Evolutionary conservation across 768 basidiomycete species (phyloP), one percentile per base, ranked within the genome.

Genomic region (Solioccasus polychromus): DNA sequence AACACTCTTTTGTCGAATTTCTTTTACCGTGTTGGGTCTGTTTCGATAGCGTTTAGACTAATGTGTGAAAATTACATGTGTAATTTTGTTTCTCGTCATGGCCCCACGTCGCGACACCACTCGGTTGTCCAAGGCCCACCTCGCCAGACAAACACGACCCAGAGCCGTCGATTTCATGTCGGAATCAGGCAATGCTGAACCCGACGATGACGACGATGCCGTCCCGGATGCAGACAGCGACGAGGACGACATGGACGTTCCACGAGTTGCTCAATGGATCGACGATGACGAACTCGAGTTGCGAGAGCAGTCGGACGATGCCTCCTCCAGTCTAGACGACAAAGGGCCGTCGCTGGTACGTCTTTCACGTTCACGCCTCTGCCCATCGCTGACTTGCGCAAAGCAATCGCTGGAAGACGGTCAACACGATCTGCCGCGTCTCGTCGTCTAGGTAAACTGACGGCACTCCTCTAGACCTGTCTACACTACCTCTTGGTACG

Each of bases 211-310:
- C 5, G 58, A 55, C n/a, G 45, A 46, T 45, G 60, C 65, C 5
- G 42, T 37, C 26, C 41, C 38, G 35, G 49, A 30, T 7, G 6
- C n/a, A 15, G 38, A 40, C 3, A 22, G 42, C 24, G 25, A 37
- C 26, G 11, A 9, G 6, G 23, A 31, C 12, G 38, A 53, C 40
- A 2, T 24, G 2, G 82, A 84, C 57, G 70, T 68, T 2, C 79
- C 81, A 8, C 71, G 82, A n/a, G 68, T 82, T 22, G 76, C 73
- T 12, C 80, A 79, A 53, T 86, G 82, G 80, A 68, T 76, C 4
- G 80, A 77, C 35, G 79, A 80, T 42, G 69, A 67, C 6, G 65
- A 67, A 58, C 44, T 75, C 14, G 63, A 64, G 20, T 25, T 31
- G 14, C 47, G 46, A 53, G 52, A 45, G 52, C 52, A 35, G 8